phyloP scores from a whole-genome alignment of 2,329 filamentous ascomycete genomes.

The Cladosporium sp. region DNA sequence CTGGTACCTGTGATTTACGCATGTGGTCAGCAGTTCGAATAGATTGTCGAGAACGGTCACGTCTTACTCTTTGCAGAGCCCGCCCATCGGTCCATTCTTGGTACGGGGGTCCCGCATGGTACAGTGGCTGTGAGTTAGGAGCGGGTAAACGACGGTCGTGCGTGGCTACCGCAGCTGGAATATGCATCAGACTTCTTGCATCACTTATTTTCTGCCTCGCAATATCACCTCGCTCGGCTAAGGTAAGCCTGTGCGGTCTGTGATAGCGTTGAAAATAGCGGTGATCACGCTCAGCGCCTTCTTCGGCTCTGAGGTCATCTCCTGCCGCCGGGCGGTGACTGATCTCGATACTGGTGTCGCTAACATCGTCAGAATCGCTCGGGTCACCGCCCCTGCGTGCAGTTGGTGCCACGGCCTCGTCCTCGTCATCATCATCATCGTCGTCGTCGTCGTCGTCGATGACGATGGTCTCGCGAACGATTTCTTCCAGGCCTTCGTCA shows the following conservation, averaged over 20 bases:
- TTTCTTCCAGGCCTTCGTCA: constrained; percentile 49
- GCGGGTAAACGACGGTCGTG: too few relatives aligned
- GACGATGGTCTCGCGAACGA: constrained; percentile 58
- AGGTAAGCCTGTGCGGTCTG: neutral
- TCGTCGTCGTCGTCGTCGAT: constrained; percentile 53
- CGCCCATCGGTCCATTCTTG: neutral
- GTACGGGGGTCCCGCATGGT: neutral
- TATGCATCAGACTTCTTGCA: constrained; percentile 9
- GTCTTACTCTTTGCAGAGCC: neutral
- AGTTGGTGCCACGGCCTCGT: constrained; percentile 14
- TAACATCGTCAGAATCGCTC: constrained; percentile 19
- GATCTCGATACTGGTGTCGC: constrained; percentile 27
- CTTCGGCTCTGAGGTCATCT: constrained; percentile 26
- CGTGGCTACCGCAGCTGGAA: too few relatives aligned
- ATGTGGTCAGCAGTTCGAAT: neutral
- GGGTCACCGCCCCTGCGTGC: constrained; percentile 19
- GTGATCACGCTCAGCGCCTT: constrained; percentile 19
- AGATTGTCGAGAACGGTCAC: too few relatives aligned
- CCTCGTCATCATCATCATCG: constrained; percentile 47
- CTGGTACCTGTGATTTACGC: neutral
- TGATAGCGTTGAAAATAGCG: constrained; percentile 8
- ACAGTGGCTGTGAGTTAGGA: too few relatives aligned
- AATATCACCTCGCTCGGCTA: constrained; percentile 11
- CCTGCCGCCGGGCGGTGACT: constrained; percentile 20
- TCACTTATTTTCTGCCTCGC: constrained; percentile 16